Evolutionary conservation across 305 asterid genomes (phyloP), one percentile per base, ranked within the genome.

Genomic region (Fraxinus albicans): DNA sequence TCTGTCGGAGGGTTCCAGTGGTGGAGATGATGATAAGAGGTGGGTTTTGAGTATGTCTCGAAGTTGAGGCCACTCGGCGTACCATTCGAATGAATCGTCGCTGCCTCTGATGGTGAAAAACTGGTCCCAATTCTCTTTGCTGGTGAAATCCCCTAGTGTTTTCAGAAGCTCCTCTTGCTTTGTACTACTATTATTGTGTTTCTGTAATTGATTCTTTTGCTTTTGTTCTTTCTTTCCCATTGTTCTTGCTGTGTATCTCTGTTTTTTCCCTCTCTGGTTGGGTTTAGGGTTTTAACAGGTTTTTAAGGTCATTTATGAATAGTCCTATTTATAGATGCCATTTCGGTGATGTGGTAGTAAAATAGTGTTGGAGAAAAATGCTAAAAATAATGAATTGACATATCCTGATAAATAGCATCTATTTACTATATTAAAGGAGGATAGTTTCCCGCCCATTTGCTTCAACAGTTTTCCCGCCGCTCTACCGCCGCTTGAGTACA

Each of bases 1-100:
- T 27, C 7, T 35, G 15, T 15, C 73, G 17, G 73, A 67, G 55
- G 86, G 63, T 53, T 67, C 77, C 75, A 63, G 27, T 2, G 50
- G 72, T 17, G 87, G 19, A 3, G 86, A 38, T 17, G 83, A 35
- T n/a, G 75, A 80, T 2, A 53, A 81, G 17, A 95, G 92, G 15
- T 89, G 88, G 21, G 78, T 27, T 13, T 84, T 80, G 85, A 95
- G 91, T 42, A 84, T 83, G 29, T 60, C 83, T 47, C 84, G 87
- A 82, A 93, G 91, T 47, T 90, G 92, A 17, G 98, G 91, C 98
- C 98, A 96, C 72, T 94, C 98, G 29, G 98, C 96, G 50, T 96
- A 96, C 99, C 98, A 96, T 77, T 96, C 99, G 89, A 92, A 94
- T 23, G 92, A 83, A 82, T 94, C 92, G 73, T 89, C 91, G 65